Evolutionary conservation across 2,329 filamentous ascomycete species (phyloP).

Genomic region (Coniella vitis): DNA sequence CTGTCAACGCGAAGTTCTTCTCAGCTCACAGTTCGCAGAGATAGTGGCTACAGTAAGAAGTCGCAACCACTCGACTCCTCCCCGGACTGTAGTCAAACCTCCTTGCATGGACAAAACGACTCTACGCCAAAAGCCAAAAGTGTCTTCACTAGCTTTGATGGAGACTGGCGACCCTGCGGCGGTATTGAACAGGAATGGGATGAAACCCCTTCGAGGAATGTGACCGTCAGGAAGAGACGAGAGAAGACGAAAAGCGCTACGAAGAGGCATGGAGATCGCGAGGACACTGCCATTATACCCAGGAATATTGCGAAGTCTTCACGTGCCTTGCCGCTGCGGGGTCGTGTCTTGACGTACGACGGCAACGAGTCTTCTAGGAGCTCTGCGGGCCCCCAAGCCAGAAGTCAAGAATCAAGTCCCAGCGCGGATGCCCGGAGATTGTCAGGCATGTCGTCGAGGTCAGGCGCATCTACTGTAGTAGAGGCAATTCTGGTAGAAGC

Average conservation of each 20-base stretch:
- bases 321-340: conserved; percentile 39
- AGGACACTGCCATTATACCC: conserved; percentile 40
- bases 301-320: conserved; percentile 46
- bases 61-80: conserved; percentile 35
- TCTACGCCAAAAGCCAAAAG: conserved; percentile 36
- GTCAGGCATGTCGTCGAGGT: conserved; percentile 49
- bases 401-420: conserved; percentile 25
- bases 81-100: conserved; percentile 35
- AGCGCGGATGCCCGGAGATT: conserved; percentile 40
- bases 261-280: conserved; percentile 33
- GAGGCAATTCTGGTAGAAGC: conserved; percentile 52
- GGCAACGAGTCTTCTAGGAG: conserved; percentile 27
- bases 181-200: conserved; percentile 51
- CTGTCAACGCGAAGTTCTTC: conserved; percentile 38
- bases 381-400: conserved; percentile 21
- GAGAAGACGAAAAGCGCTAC: conserved; percentile 22
- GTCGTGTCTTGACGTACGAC: conserved; percentile 32
- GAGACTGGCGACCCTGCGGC: conserved; percentile 45
- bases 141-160: conserved; percentile 51
- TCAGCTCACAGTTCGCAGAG: conserved; percentile 36
- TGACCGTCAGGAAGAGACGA: conserved; percentile 43
- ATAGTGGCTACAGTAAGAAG: conserved; percentile 25
- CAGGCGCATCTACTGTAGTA: conserved; percentile 48
- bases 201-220: conserved; percentile 45
- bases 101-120: conserved; percentile 32